Evolutionary conservation across 768 basidiomycete genomes (phyloP).

Genomic region (Rubroboletus pulcherrimus): DNA sequence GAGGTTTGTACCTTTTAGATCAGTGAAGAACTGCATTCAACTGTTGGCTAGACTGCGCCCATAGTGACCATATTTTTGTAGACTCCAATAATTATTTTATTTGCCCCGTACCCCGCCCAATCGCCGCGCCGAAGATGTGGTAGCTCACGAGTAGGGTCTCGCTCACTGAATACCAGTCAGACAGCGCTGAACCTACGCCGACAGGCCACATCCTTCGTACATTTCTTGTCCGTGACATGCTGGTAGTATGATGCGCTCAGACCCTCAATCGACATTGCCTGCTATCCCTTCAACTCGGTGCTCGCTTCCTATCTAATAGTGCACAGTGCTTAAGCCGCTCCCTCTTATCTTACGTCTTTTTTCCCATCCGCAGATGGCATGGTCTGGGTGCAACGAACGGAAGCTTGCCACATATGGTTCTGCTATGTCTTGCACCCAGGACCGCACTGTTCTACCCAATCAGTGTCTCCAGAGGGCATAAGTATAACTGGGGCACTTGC

Average conservation of each 20-base stretch:
- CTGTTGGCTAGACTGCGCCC: conserved; percentile 52
- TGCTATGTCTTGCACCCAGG: neutral
- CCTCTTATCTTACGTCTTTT: neutral
- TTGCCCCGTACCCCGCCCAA: conserved; percentile 1
- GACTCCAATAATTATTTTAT: conserved; percentile 10
- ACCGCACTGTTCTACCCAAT: neutral
- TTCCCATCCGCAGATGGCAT: neutral
- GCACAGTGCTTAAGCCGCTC: neutral
- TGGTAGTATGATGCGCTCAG: neutral
- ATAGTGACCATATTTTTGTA: conserved; percentile 8
- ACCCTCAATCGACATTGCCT: neutral
- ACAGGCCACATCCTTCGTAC: neutral
- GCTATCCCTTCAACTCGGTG: neutral
- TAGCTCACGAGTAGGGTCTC: conserved; percentile 1
- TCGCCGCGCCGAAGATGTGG: neutral
- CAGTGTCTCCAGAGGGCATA: neutral
- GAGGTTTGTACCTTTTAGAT: conserved; percentile 54
- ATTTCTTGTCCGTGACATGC: neutral
- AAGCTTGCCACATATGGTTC: neutral
- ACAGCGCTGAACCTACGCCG: neutral
- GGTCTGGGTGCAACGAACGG: neutral
- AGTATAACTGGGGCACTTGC: neutral
- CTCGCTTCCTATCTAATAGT: neutral
- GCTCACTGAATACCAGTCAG: neutral
- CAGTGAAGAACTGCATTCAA: neutral